Evolutionary conservation across 1,284 basidiomycete genomes (phyloP), one percentile per base, ranked within the genome.

Genomic region (Schizopora paradoxa): DNA sequence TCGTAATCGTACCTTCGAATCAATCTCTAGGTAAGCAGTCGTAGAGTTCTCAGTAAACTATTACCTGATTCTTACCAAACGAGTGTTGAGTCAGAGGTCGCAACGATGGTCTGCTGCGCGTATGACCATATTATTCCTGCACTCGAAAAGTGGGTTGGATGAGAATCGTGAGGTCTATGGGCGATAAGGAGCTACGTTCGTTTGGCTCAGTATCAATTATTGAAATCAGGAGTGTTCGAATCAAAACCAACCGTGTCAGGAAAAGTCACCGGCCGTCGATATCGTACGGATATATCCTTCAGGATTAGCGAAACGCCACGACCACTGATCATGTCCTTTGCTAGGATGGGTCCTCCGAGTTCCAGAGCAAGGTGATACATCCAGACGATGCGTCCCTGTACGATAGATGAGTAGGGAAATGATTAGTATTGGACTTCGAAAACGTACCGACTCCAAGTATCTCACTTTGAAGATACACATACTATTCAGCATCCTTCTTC

Each of bases 261-360:
- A 55, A 72, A 86, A 6, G 75, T 77, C 7, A 86, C 81, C 0
- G 84, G 84, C 14, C 76, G 68, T 48, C 74, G 73, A 61, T 76
- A 88, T 54, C 77, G 73, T 43, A 87, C 63, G 31, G 73, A 70
- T 45, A 86, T 70, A 19, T 77, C 81, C 57, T 86, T 86, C 44
- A 87, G 72, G 54, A 87, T 86, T 47, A 87, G 60, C 5, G 79
- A 82, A 16, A 84, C 58, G 5, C 84, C 85, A 54, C 74, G 61
- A 3, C 74, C 82, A 35, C 66, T 69, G 38, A 83, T 60, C 70
- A 87, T 76, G 4, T 70, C 73, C 29, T 71, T 61, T 6, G 70
- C 76, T 50, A 66, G 72, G 8, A 64, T 59, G 7, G 71, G 64
- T 0, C 83, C 85, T 6, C 82, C 84, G 23, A 85, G 62, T 43